Base-by-base conservation (phyloP, 2,329 filamentous ascomycete species). In the Davidsoniella eucalypti region DNA sequence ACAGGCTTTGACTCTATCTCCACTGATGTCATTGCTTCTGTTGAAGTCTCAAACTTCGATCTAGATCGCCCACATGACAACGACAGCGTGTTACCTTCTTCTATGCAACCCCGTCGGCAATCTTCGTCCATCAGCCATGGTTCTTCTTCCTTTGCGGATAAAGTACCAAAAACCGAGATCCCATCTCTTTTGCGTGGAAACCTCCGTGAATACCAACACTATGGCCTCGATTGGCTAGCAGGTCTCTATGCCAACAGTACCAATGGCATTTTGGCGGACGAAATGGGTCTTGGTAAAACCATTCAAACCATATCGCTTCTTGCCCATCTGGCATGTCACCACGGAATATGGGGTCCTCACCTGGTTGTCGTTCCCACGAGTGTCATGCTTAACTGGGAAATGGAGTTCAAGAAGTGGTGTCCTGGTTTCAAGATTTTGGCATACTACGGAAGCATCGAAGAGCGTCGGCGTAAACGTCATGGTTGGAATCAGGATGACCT, bases 351-450 rank as follows among this genome's bases (percentile, higher is more conserved):
- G 93, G 92, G 93, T 0, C 87, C 92, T 1, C 92, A 98, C 68
- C 69, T 98, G 21, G 86, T 98, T 45, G 84, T 98, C 54, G 92
- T 98, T 2, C 92, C 92, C 1, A 98, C 92, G 2, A 96, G 88
- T 64, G 93, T 98, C 45, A 95, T 98, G 74, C 77, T 98, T 56
- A 98, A 98, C 61, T 98, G 92, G 92, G 93, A 98, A 64, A 96
- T 96, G 84, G 92, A 98, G 65, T 98, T 98, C 73, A 96, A 96
- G 61, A 98, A 98, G 63, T 98, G 90, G 78, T 86, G 88, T 52
- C 92, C 93, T 2, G 90, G 92, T 0, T 98, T 98, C 71, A 96
- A 95, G 62, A 94, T 98, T 51, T 71, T 98, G 53, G 92, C 88
- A 0, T 98, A 98, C 67, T 98, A 96, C 61, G 92, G 93, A 41